Base-by-base conservation (phyloP, 768 basidiomycete genomes). In the Tylopilus intermedius region DNA sequence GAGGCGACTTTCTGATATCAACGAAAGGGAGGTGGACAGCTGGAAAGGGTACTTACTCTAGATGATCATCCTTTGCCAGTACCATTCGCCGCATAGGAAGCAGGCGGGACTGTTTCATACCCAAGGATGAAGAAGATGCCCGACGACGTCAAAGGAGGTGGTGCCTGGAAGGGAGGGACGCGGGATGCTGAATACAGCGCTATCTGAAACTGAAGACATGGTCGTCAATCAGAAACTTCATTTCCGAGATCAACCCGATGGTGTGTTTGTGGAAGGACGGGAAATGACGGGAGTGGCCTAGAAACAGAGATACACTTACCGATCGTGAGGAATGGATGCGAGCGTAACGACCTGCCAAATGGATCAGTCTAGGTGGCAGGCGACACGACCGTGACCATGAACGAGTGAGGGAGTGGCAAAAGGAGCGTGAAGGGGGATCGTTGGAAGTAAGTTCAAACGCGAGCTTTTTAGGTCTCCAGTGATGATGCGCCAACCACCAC, bases 1-100 rank as follows among this genome's bases (percentile, higher is more conserved):
- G 37, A 73, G 58, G 14, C 62, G 49, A 38, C 72, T 73, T 29
- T 46, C 18, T 5, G 40, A 4, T 15, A 49, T 63, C 45, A 67
- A 30, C 45, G 2, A 26, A 54, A 38, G 47, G 7, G n/a, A 21
- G 18, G 24, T 13, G n/a, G 1, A 4, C 5, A 21, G 47, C 3
- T 7, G 22, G 45, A 24, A 4, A 11, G 3, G 13, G 22, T 24
- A 42, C 67, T 45, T 53, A 67, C 67, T 69, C 68, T 30, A 69
- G 67, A 54, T 65, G 60, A 32, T 69, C 58, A 14, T 57, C 62
- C 45, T 58, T 62, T 11, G 55, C 45, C 32, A 45, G 35, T 21
- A 32, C 58, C 44, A 62, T 49, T 21, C 48, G 57, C 24, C 57
- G 60, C 42, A 63, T 58, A 21, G 69, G 68, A 43, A 58, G 59